These are phyloP conservation scores for Drosera capensis DNA, from an alignment of 148 eudicot species.

Conservation along the genomic window DNA sequence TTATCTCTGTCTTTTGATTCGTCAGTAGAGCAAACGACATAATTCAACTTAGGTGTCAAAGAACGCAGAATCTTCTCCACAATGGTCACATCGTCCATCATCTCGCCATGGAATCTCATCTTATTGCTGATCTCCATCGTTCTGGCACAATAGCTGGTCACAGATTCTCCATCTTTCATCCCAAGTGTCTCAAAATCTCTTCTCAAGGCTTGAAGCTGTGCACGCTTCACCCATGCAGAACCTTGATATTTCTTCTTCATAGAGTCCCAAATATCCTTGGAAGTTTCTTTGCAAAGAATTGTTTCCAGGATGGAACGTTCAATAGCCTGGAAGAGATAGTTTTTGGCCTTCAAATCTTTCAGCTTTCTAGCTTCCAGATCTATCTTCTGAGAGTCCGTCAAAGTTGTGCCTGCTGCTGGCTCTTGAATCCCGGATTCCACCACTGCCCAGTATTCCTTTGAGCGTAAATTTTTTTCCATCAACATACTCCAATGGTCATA, in stretches of 20 bases:
- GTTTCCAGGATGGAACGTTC: neutral
- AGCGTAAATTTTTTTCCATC: no score
- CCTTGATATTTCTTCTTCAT: constrained; percentile 1
- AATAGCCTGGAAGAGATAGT: neutral
- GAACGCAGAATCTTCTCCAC: neutral
- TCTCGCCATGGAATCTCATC: neutral
- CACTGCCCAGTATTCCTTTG: no score
- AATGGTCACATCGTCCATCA: neutral
- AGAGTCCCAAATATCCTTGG: constrained; percentile 1
- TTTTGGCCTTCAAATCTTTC: neutral
- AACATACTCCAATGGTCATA: no score
- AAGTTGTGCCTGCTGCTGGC: no score
- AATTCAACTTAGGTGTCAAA: neutral
- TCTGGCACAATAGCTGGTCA: neutral
- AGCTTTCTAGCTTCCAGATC: neutral
- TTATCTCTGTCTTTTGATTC: constrained; percentile 11
- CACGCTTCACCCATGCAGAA: neutral
- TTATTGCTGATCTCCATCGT: no score
- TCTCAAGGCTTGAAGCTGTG: no score
- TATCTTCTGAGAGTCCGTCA: no score
- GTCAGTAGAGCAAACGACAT: constrained; percentile 3
- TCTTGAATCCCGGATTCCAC: no score
- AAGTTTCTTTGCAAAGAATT: constrained; percentile 2
- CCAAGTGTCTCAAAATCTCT: neutral
- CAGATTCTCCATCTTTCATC: neutral